Evolutionary conservation across 345 rosid genomes (phyloP).

Genomic region (Camelina neglecta): DNA sequence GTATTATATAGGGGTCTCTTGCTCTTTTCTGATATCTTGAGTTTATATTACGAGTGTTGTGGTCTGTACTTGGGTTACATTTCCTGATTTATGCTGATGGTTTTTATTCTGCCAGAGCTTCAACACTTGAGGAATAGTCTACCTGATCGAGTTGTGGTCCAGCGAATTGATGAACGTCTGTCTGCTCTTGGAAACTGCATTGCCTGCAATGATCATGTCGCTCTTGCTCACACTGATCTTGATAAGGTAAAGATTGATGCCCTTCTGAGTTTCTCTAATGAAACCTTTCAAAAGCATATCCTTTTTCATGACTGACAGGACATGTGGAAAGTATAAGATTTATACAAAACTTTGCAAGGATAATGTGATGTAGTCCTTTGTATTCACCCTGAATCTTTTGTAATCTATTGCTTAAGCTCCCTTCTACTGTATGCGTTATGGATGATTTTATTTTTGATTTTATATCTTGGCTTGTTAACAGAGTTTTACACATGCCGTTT

Average conservation of each 20-base stretch:
- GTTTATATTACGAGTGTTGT: background rate
- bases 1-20: background rate
- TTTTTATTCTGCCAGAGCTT: constrained; percentile 61
- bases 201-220: constrained; percentile 97
- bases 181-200: constrained; percentile 96
- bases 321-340: background rate
- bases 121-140: constrained; percentile 93
- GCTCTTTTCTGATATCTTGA: background rate
- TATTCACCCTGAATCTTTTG: constrained; percentile 2
- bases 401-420: background rate
- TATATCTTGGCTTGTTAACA: background rate
- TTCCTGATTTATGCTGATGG: background rate
- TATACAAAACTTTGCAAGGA: background rate
- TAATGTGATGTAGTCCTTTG: background rate
- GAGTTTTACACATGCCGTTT: background rate
- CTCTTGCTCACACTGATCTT: constrained; percentile 91
- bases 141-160: constrained; percentile 91
- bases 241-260: constrained; percentile 48
- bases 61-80: constrained; percentile 27
- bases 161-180: constrained; percentile 85
- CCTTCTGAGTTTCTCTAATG: background rate
- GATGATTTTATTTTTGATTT: background rate
- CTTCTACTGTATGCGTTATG: background rate
- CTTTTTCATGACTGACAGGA: background rate
- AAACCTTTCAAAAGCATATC: background rate